Base-by-base conservation (phyloP, 306 rosid species). In the Cucumis hystrix region DNA sequence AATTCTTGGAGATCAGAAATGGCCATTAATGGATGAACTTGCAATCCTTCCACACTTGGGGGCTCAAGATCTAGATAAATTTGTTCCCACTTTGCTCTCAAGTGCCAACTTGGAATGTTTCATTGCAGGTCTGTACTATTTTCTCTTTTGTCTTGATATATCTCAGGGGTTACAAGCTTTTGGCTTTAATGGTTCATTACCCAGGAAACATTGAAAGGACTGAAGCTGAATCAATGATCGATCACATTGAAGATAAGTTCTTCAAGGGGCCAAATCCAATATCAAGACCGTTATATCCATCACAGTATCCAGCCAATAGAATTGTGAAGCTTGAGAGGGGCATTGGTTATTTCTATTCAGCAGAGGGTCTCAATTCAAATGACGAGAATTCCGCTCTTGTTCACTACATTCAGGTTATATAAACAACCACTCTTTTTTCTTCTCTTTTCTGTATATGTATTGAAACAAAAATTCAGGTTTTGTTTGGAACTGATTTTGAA, bases 341-440 rank as follows among this genome's bases (percentile, higher is more conserved):
- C 78, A 83, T 30, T 72, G 79, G 65, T 79, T 92, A 83, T 80
- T 88, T 89, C 85, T 92, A 92, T 87, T 79, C 96, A 70, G 86
- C 87, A 7, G 87, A 92, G 83, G 92, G 99, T 79, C 99, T 90
- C 79, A 95, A 95, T 88, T 86, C 91, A 35, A 84, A 82, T 70
- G 90, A 95, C 10, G 97, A 95, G 51, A 95, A 95, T 87, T 95
- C 99, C 72, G 89, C 96, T 60, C 92, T 95, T 75, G 84, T 95
- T 81, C 91, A 89, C 83, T 92, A 90, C 74, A 83, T 92, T 77
- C 99, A 95, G 92, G 99, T 95, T 71, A 39, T 64, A 25, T 17
- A 55, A 49, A 78, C 51, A 18, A 41, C 16, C 12, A 47, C 16
- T 3, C 0, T 47, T 47, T 47, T 47, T 11, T 4, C 9, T 40